phyloP scores from a whole-genome alignment of 208 protist genomes.

The Leishmania gerbilli region DNA sequence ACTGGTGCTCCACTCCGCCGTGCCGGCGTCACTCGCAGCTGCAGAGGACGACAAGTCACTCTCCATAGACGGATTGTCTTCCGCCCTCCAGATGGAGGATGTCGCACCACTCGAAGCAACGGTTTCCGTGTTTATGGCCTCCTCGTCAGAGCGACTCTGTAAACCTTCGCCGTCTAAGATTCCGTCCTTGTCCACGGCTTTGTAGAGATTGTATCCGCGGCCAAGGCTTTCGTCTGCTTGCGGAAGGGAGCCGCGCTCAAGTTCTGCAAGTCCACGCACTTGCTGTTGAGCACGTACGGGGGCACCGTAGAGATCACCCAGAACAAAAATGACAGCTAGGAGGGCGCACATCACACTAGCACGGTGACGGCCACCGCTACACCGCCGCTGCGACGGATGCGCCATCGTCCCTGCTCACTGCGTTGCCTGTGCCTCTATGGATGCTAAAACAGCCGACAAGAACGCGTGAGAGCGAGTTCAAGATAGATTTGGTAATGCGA shows the following conservation, averaged over 20 bases:
- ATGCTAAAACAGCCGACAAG: background rate
- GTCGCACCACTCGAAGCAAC: background rate
- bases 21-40: background rate
- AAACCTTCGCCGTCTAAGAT: background rate
- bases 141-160: background rate
- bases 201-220: background rate
- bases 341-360: background rate
- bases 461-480: background rate
- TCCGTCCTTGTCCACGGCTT: background rate
- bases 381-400: background rate
- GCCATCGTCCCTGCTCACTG: background rate
- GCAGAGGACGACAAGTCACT: background rate
- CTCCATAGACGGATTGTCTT: background rate
- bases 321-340: background rate
- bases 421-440: background rate
- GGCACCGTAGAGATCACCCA: background rate
- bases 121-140: background rate
- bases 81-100: background rate
- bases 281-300: background rate
- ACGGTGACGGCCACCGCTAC: background rate
- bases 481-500: background rate
- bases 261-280: background rate
- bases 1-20: background rate
- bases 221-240: background rate
- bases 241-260: no score